A percentile compares a stretch with the other conserved stretches of the same genome.
These are phyloP conservation scores for Thalassiosira mediterranea DNA, from an alignment of 352 stramenopile species.

Conservation along the genomic window DNA sequence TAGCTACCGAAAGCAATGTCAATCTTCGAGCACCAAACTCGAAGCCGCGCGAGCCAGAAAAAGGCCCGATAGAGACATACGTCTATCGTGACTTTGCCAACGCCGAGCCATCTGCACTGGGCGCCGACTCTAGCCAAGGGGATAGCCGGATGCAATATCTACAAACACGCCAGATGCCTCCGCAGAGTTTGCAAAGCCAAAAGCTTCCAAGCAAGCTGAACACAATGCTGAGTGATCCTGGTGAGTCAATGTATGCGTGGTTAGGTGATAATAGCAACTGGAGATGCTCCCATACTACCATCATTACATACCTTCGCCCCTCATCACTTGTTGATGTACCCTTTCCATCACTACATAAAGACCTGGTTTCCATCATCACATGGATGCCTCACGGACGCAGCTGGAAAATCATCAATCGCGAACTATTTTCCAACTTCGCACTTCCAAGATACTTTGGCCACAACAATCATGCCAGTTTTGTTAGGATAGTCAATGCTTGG, in stretches of 20 bases:
- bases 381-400: constrained; percentile 69
- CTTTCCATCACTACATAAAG: constrained; percentile 2
- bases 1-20: no score
- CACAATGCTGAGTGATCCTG: constrained; percentile 22
- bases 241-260: no score
- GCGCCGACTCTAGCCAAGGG: not conserved
- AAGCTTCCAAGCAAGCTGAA: constrained; percentile 28
- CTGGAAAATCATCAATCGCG: constrained; percentile 68
- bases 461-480: constrained; percentile 73
- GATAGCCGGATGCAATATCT: no score
- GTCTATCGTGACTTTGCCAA: constrained; percentile 62
- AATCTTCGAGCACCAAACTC: constrained; percentile 15
- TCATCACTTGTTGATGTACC: not conserved
- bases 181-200: constrained; percentile 17
- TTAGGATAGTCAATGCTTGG: constrained; percentile 75
- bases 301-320: not conserved
- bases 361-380: constrained; percentile 41
- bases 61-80: constrained; percentile 26
- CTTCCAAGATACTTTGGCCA: constrained; percentile 73
- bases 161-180: no score
- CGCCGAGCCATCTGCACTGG: constrained; percentile 8
- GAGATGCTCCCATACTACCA: no score
- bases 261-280: no score
- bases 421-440: constrained; percentile 59
- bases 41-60: constrained; percentile 1